phyloP scores from a whole-genome alignment of 2,329 filamentous ascomycete species.

The Exophiala phaeomuriformis region DNA sequence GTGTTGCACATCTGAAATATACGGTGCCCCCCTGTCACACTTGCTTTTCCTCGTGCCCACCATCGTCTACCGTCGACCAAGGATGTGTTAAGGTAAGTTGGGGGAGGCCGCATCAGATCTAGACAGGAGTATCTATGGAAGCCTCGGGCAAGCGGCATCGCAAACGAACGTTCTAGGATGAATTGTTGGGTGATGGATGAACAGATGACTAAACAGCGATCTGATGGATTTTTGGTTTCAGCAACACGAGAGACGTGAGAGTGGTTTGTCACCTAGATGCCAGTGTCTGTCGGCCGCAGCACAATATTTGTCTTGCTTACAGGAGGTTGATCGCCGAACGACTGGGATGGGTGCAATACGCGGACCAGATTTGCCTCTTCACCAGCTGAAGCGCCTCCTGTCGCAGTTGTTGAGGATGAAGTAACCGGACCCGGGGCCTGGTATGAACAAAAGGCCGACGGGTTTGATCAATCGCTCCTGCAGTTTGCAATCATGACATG shows the following conservation, averaged over 20 bases:
- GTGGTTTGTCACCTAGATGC: not conserved
- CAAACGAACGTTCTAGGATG: not conserved
- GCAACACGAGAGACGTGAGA: not conserved
- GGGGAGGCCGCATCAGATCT: not conserved
- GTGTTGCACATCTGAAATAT: conserved; percentile 7
- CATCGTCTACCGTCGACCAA: not conserved
- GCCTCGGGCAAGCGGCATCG: not conserved
- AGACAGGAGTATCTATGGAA: not conserved
- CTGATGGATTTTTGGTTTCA: conserved; percentile 10
- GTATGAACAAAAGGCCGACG: no score
- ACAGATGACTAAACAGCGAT: conserved; percentile 6
- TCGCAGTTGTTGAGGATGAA: not conserved
- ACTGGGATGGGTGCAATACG: not conserved
- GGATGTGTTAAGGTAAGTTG: not conserved
- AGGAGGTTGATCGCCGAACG: not conserved
- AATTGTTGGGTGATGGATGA: conserved; percentile 1
- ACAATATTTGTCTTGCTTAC: not conserved
- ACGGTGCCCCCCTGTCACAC: conserved; percentile 4
- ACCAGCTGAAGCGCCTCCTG: no score
- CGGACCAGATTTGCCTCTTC: not conserved
- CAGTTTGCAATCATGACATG: no score
- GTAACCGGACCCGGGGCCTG: not conserved
- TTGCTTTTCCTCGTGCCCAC: not conserved
- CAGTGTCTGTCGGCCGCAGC: not conserved
- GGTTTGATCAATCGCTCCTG: no score